Conservation (phyloP, 2,329 filamentous ascomycete genomes). For the Knufia fluminis region DNA sequence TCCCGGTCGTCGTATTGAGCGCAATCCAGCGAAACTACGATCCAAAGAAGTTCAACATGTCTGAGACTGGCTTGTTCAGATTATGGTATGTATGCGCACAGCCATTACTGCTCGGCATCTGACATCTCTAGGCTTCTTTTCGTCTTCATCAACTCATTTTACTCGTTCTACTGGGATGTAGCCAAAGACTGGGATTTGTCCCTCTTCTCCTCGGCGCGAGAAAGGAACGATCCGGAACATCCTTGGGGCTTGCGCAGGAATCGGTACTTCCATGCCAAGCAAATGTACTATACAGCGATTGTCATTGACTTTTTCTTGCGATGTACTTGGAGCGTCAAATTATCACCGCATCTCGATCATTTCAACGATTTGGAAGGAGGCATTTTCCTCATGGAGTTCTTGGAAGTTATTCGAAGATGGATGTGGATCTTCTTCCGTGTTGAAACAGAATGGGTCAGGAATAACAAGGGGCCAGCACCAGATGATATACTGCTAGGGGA, state of each 20-base stretch:
- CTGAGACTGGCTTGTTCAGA: slow-evolving; percentile 46
- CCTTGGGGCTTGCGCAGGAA: slow-evolving; percentile 69
- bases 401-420: slow-evolving; percentile 84
- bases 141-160: slow-evolving; percentile 73
- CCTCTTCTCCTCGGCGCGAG: slow-evolving; percentile 55
- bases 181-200: slow-evolving; percentile 94
- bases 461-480: slow-evolving; percentile 44
- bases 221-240: slow-evolving; percentile 54
- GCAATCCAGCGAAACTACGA: slow-evolving; percentile 60
- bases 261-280: slow-evolving; percentile 61
- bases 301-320: slow-evolving; percentile 68
- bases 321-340: slow-evolving; percentile 84
- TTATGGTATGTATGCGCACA: slow-evolving; percentile 39
- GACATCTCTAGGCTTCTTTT: slow-evolving; percentile 53
- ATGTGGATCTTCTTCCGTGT: slow-evolving; percentile 95
- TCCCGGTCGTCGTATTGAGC: slow-evolving; percentile 78
- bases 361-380: slow-evolving; percentile 80
- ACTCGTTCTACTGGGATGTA: slow-evolving; percentile 98
- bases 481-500: slow-evolving; percentile 71
- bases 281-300: slow-evolving; percentile 76
- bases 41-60: slow-evolving; percentile 43
- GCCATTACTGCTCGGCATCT: slow-evolving; percentile 4
- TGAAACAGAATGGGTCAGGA: slow-evolving; percentile 75
- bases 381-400: slow-evolving; percentile 75
- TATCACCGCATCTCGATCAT: slow-evolving; percentile 71